Evolutionary conservation across 352 stramenopile species (phyloP).

Genomic region (Phytophthora uliginosa): DNA sequence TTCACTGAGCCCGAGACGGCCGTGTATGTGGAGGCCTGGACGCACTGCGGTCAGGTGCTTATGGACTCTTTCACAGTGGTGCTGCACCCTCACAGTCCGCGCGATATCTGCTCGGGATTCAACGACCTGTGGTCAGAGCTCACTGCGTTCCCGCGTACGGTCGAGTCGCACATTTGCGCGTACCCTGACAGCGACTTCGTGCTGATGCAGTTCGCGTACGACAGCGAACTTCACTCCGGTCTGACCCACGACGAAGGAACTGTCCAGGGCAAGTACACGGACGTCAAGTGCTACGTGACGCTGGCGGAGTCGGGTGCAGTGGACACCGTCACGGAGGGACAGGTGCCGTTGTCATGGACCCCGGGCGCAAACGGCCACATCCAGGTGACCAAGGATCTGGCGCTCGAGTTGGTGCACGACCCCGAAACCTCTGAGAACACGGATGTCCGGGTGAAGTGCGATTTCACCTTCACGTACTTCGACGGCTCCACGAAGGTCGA

Average conservation of each 20-base stretch:
- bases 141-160: conserved; percentile 1
- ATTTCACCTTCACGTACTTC: conserved; percentile 32
- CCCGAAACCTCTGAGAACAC: conserved; percentile 12
- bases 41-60: conserved; percentile 50
- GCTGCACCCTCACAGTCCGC: conserved; percentile 46
- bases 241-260: conserved; percentile 7
- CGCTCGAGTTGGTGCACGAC: conserved; percentile 19
- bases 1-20: conserved; percentile 41
- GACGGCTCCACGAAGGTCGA: conserved; percentile 4
- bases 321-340: background rate
- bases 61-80: conserved; percentile 38
- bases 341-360: background rate
- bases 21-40: conserved; percentile 68
- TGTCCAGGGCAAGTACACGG: conserved; percentile 35
- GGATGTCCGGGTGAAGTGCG: conserved; percentile 15
- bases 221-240: conserved; percentile 6
- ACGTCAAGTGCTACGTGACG: conserved; percentile 34
- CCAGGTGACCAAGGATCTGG: conserved; percentile 21
- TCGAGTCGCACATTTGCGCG: conserved; percentile 19
- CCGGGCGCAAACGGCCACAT: background rate
- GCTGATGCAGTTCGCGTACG: conserved; percentile 28
- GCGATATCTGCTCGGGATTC: conserved; percentile 18
- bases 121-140: conserved; percentile 23
- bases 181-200: conserved; percentile 34
- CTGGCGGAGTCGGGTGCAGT: conserved; percentile 11